Percentiles rank a stretch among this genome's conserved stretches.
Conservation (phyloP, 1,284 basidiomycete genomes). For the Sporisorium exsertum region DNA sequence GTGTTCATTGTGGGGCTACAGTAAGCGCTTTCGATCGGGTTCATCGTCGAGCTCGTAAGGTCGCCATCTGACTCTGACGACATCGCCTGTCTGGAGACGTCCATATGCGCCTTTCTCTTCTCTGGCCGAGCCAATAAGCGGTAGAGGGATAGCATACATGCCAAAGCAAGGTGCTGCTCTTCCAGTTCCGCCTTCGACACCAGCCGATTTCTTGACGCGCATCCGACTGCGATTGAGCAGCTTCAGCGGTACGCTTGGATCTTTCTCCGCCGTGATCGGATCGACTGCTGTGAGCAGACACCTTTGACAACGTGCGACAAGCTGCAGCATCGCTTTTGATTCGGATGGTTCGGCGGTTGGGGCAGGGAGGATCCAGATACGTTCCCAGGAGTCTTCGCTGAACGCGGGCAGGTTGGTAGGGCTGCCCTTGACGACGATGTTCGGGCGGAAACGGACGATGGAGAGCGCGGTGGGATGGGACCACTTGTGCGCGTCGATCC, state of each 20-base stretch:
- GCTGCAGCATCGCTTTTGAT: conserved; percentile 36
- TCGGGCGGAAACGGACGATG: conserved; percentile 55
- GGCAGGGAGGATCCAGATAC: conserved; percentile 38
- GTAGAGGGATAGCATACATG: conserved; percentile 57
- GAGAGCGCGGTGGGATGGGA: conserved; percentile 7
- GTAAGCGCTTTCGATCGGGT: conserved; percentile 17
- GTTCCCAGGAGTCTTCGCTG: conserved; percentile 54
- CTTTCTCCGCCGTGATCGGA: conserved; percentile 50
- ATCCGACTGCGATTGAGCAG: conserved; percentile 43
- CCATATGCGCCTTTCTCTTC: conserved; percentile 22
- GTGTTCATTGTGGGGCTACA: not conserved
- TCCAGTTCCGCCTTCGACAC: conserved; percentile 23
- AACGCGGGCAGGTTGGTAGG: conserved; percentile 15
- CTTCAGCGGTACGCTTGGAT: conserved; percentile 51
- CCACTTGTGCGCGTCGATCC: conserved; percentile 21
- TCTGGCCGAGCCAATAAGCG: conserved; percentile 4
- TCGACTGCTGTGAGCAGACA: conserved; percentile 59
- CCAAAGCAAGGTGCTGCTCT: conserved; percentile 57
- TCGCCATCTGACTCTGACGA: conserved; percentile 35
- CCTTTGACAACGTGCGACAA: conserved; percentile 56
- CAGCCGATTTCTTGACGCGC: conserved; percentile 39
- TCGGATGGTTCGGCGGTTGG: not conserved
- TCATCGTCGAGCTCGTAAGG: conserved; percentile 37
- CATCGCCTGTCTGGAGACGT: conserved; percentile 29
- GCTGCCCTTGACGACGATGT: conserved; percentile 38